phyloP scores from a whole-genome alignment of 768 basidiomycete species.

The Suillus fuscotomentosus region DNA sequence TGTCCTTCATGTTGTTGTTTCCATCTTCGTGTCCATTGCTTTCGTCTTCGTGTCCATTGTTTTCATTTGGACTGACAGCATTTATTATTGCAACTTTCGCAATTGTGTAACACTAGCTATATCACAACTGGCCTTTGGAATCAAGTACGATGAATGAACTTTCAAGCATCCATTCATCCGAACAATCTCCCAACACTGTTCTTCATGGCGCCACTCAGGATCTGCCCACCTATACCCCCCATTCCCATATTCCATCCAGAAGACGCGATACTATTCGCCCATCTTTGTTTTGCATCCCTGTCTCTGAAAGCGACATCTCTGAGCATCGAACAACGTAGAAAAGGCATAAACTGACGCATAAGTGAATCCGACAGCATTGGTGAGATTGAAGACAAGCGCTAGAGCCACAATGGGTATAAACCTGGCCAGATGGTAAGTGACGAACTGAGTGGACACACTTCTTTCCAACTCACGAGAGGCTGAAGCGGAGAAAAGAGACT shows the following conservation, averaged over 20 bases:
- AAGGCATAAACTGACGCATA: slow-evolving; percentile 65
- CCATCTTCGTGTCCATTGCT: slow-evolving; percentile 26
- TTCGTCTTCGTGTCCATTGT: slow-evolving; percentile 10
- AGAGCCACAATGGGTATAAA: slow-evolving; percentile 94
- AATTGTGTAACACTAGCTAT: slow-evolving; percentile 29
- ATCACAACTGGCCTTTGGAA: slow-evolving; percentile 9
- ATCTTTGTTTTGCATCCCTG: slow-evolving; percentile 89
- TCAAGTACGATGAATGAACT: slow-evolving; percentile 5
- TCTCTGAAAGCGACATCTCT: slow-evolving; percentile 47
- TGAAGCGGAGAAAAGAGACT: slow-evolving; percentile 87
- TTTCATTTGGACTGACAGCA: slow-evolving; percentile 15
- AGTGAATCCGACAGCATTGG: slow-evolving; percentile 95
- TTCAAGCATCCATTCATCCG: slow-evolving; percentile 34
- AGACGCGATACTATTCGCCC: slow-evolving; percentile 77
- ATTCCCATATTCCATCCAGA: slow-evolving; percentile 70
- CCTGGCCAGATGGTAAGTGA: slow-evolving; percentile 38
- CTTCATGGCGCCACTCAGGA: slow-evolving; percentile 81
- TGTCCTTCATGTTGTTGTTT: slow-evolving; percentile 15
- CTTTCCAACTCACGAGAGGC: slow-evolving; percentile 64
- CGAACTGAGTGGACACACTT: slow-evolving; percentile 6
- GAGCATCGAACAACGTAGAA: slow-evolving; percentile 8
- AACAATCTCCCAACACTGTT: slow-evolving; percentile 80
- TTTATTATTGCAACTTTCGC: slow-evolving; percentile 24
- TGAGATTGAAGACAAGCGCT: slow-evolving; percentile 93
- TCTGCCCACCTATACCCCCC: slow-evolving; percentile 81